Base-by-base conservation (phyloP, 768 basidiomycete genomes). In the Podaxis mareebaensis region DNA sequence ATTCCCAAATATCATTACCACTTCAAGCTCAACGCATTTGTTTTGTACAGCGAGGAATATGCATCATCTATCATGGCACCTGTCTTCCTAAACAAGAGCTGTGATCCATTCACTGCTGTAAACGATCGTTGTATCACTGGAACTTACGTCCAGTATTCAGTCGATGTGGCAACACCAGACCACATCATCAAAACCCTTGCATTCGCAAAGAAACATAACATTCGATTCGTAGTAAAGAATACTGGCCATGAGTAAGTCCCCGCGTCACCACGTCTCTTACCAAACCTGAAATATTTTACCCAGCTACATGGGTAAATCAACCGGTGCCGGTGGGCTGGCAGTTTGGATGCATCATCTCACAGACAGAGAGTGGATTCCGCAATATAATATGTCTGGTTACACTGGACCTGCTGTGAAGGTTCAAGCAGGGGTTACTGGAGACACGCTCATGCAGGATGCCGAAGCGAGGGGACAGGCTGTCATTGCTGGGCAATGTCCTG, bases 141-240 rank as follows among this genome's bases (percentile, higher is more conserved):
- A 1, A 40, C 54, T 28, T 61, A 62, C 38, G 65, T 65, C 7
- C 48, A 61, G 53, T 71, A 69, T 46, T 67, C 68, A 11, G 64
- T 71, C n/a, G 57, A 68, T 26, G 68, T 67, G 12, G 67, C 66
- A 4, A 66, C 49, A 10, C 61, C 53, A 20, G 67, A 67, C 24
- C 66, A 71, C 26, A 54, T 62, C 13, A 64, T 69, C 53, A 67
- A 67, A 52, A 67, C 70, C 26, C 63, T 71, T 44, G 66, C 66
- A 44, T 71, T 71, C 39, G 66, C 70, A 13, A 64, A 63, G 22
- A 49, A 64, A 10, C 61, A 68, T 39, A 69, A 71, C 44, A 59
- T 71, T 28, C 63, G 70, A 24, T 67, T 71, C 28, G 59, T 71
- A 26, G 65, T 71, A 8, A 67, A 69, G 38, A 71, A 69, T 53